Base-by-base conservation (phyloP, 805 yeast species). In the Sugiyamaella qingdaonensis region DNA sequence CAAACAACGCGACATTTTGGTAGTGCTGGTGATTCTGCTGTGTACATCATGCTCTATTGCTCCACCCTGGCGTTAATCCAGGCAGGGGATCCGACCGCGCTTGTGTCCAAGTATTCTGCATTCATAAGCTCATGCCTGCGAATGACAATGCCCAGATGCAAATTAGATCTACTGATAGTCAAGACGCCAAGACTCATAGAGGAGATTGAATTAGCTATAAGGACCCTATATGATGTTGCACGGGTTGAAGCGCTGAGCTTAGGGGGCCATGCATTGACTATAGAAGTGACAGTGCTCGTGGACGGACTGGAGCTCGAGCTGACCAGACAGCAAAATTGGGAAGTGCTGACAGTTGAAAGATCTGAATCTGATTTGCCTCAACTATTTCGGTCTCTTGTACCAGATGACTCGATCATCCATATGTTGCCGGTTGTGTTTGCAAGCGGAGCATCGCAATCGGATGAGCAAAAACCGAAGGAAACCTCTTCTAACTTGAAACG, bases 291-390 rank as follows among this genome's bases (percentile, higher is more conserved):
- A 2, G 68, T 68, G 10, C 54, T 68, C 52, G 53, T 68, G 14
- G 70, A 68, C 33, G 72, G 72, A 10, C 58, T 61, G 35, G 64
- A 65, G 34, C 53, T 67, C 13, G 65, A 64, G 5, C 33, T 37
- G 31, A 57, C 51, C 2, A 27, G 64, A 32, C 46, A 58, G 11
- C 62, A 64, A 48, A 46, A 50, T 2, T 68, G 72, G 72, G 72
- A 68, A 53, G 71, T 64, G 5, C 55, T 69, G 21, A 59, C 62
- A 5, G 64, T 62, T 9, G 68, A 68, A 2, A 61, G 58, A 47
- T 47, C 39, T 39, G 71, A 60, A 43, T 19, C 57, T 1, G 57
- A 55, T 18, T 50, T 59, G n/a, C 55, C 61, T 10, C 37, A 52
- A 10, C 48, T 46, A 33, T 52, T 61, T 45, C 29, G 64, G 14